A percentile compares a stretch with the other conserved stretches of the same genome.
These are phyloP conservation scores for Daldinia caldariorum DNA, from an alignment of 495 filamentous ascomycete genomes.

Conservation along the genomic window DNA sequence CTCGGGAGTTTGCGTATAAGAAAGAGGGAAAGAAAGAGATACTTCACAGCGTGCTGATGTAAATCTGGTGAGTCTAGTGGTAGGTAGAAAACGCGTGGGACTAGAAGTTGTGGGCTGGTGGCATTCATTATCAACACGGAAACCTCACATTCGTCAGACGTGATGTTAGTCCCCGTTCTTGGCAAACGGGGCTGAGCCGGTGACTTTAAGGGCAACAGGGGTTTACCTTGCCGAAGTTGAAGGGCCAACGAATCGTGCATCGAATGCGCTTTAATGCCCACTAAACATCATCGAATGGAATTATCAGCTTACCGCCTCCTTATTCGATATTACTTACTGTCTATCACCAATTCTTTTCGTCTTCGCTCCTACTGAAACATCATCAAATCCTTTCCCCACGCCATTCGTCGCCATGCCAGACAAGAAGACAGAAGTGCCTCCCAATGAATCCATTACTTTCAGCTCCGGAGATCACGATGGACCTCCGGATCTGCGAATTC, in stretches of 20 bases:
- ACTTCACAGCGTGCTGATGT: background rate
- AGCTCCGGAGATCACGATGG: slow-evolving; percentile 57
- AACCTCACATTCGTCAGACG: slow-evolving; percentile 27
- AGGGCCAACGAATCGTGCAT: slow-evolving; percentile 30
- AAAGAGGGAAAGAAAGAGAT: background rate
- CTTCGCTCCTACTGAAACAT: background rate
- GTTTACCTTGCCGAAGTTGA: slow-evolving; percentile 16
- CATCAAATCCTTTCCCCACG: background rate
- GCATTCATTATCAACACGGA: slow-evolving; percentile 22
- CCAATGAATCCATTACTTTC: slow-evolving; percentile 57
- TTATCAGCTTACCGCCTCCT: slow-evolving; percentile 31
- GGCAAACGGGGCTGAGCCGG: slow-evolving; percentile 27
- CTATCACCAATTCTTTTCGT: slow-evolving; percentile 1
- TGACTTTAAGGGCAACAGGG: slow-evolving; percentile 23
- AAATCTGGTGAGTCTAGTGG: background rate
- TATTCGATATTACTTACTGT: background rate
- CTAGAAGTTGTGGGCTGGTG: background rate
- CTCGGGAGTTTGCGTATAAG: too few relatives aligned
- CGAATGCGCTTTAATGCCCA: slow-evolving; percentile 19
- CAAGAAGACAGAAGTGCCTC: slow-evolving; percentile 37
- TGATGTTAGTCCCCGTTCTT: slow-evolving; percentile 14
- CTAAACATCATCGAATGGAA: slow-evolving; percentile 28
- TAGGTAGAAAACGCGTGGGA: slow-evolving; percentile 2
- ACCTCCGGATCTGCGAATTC: slow-evolving; percentile 75
- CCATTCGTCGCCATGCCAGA: slow-evolving; percentile 23